phyloP scores from a whole-genome alignment of 2,329 filamentous ascomycete genomes.

The Coniochaeta hoffmannii region DNA sequence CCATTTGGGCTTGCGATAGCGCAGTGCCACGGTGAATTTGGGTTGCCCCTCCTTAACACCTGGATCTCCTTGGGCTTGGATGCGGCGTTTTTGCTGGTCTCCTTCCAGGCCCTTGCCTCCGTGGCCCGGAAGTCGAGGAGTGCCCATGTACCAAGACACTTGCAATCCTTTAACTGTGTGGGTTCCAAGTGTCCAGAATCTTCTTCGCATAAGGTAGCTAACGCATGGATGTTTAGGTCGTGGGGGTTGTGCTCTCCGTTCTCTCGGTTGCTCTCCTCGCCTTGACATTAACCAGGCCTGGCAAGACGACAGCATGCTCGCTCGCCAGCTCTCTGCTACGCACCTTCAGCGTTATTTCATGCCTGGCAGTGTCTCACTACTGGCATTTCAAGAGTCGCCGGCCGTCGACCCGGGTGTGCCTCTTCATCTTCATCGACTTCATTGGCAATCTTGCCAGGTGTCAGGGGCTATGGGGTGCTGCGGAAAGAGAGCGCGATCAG shows the following conservation, averaged over 20 bases:
- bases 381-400: not conserved
- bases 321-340: not conserved
- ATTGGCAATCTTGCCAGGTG: not conserved
- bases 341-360: not conserved
- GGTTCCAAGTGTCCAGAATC: too few species aligned
- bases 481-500: not conserved
- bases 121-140: not conserved
- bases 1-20: not conserved
- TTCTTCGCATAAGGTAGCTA: not conserved
- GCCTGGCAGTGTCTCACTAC: not conserved
- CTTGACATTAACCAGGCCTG: not conserved
- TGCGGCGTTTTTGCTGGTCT: not conserved
- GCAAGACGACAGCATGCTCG: not conserved
- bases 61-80: not conserved
- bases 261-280: not conserved
- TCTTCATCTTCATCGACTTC: not conserved
- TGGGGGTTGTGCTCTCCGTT: not conserved
- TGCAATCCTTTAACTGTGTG: not conserved
- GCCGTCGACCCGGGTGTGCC: not conserved
- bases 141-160: not conserved
- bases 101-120: not conserved
- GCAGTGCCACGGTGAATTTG: not conserved
- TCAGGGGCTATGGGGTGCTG: not conserved
- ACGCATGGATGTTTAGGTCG: not conserved
- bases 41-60: not conserved